Evolutionary conservation across 192 early-diverging fungal genomes (phyloP).

Genomic region (Linnemannia elongata): DNA sequence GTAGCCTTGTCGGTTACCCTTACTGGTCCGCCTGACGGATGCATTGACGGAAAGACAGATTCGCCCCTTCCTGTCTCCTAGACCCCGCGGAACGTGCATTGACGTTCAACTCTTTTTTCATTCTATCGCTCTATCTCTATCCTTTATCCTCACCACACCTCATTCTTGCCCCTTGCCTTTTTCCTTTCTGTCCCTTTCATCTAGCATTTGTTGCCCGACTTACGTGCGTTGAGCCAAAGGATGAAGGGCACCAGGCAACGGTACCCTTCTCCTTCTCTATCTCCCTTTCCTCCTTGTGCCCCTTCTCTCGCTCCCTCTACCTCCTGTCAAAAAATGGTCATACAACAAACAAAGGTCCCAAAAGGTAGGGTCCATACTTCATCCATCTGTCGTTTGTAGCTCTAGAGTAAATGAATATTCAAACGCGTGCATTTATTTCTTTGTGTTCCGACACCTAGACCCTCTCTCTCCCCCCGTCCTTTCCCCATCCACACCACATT

Average conservation of each 20-base stretch:
- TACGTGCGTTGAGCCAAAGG: neutral
- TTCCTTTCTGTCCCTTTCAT: neutral
- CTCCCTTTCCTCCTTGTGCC: neutral
- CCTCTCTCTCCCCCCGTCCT: neutral
- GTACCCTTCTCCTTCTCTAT: neutral
- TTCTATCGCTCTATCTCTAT: neutral
- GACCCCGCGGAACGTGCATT: neutral
- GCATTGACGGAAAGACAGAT: neutral
- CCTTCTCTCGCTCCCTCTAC: neutral
- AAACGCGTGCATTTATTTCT: neutral
- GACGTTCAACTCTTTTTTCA: neutral
- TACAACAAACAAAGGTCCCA: neutral
- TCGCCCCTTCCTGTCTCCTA: neutral
- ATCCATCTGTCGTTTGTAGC: neutral
- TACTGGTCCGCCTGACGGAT: neutral
- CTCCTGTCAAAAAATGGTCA: neutral
- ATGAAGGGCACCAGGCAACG: neutral
- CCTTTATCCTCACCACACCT: neutral
- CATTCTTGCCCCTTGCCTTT: neutral
- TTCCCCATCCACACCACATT: constrained; percentile 1
- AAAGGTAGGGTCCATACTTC: too few relatives aligned
- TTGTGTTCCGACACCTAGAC: constrained; percentile 2
- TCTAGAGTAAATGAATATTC: neutral
- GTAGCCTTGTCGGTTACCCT: neutral
- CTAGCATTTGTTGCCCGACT: neutral